Base-by-base conservation (phyloP, 140 eudicot species). In the Oenanthe javanica region DNA sequence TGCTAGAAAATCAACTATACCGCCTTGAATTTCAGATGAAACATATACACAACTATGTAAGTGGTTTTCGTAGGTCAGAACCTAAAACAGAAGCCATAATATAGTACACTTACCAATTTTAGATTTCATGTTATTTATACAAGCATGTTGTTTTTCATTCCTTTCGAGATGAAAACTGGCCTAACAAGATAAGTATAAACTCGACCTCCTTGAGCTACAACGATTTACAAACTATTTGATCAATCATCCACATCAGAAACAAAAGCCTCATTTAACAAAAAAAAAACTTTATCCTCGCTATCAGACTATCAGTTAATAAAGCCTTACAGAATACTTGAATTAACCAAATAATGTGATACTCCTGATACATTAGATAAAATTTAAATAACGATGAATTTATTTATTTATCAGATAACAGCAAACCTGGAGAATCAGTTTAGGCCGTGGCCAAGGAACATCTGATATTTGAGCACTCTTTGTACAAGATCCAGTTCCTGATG, bases 341-440 rank as follows among this genome's bases (percentile, higher is more conserved):
- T 9, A 31, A 25, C 16, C 2, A 2, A 3, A 66, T 25, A 66
- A 3, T 25, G 16, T 66, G 15, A 27, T 12, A 13, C 73, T 67
- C 46, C n/a, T 31, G 74, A 67, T 63, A 63, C 14, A 23, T 70
- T 31, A 16, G 2, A 16, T 4, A 14, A 36, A 69, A 36, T 31
- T 42, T 4, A 16, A 36, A 31, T 31, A n/a, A 61, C n/a, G 9
- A 61, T n/a, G 23, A 71, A 23, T 15, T 71, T 16, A n/a, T 21
- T 38, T 72, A 43, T 46, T 45, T 42, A 31, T 19, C 54, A 46
- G 21, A 49, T 40, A 59, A 70, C 16, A 49, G n/a, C 70, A 76
- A 80, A 89, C 97, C 93, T 86, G 91, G 21, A 18, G 79, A 77
- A 45, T 50, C 75, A 69, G 51, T 70, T 76, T 83, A 75, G 50